Evolutionary conservation across 495 filamentous ascomycete species (phyloP).

Genomic region (Annulohypoxylon nitens): DNA sequence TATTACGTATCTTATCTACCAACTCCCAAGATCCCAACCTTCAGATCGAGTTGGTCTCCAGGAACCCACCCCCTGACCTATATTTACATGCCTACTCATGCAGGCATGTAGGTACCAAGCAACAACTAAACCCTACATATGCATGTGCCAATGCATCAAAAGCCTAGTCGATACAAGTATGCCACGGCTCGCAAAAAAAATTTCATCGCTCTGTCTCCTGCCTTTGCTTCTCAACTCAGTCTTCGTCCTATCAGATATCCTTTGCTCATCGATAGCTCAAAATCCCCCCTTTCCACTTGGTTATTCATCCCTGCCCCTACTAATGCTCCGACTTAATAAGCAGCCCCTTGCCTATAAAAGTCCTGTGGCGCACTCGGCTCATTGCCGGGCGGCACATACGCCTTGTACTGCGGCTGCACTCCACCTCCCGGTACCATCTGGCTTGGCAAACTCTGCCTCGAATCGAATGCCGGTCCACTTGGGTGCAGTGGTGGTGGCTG

Average conservation of each 20-base stretch:
- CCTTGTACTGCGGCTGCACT: constrained; percentile 56
- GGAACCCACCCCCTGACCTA: neutral
- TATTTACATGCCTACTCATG: neutral
- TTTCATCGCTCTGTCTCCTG: neutral
- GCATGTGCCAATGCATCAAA: neutral
- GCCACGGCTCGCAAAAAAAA: constrained; percentile 2
- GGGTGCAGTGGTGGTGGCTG: constrained; percentile 60
- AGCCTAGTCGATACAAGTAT: neutral
- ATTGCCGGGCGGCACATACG: constrained; percentile 53
- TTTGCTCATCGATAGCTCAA: neutral
- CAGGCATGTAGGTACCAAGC: neutral
- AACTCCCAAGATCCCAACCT: neutral
- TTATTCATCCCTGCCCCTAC: neutral
- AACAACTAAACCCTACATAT: neutral
- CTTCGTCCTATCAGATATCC: neutral
- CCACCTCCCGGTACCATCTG: constrained; percentile 27
- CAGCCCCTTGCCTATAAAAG: constrained; percentile 53
- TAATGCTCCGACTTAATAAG: constrained; percentile 31
- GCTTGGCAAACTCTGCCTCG: constrained; percentile 59
- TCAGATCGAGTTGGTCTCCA: neutral
- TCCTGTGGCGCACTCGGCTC: constrained; percentile 56
- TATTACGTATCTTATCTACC: neutral
- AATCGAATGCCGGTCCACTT: constrained; percentile 55
- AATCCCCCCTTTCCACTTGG: neutral
- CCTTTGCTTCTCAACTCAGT: neutral